These are phyloP conservation scores for Quercus rubra DNA, from an alignment of 306 rosid species.

Conservation along the genomic window DNA sequence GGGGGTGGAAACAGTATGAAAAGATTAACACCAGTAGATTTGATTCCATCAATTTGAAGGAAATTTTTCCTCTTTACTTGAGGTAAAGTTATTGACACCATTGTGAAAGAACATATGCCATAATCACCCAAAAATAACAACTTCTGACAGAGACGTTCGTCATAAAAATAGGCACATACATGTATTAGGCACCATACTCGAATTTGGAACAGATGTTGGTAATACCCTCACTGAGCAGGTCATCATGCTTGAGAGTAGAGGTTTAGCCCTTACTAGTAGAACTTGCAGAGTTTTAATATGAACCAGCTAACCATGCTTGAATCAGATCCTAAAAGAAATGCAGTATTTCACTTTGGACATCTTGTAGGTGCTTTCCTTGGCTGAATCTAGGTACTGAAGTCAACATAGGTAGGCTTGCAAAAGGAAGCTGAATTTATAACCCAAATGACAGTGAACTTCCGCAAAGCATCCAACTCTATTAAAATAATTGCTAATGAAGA, in stretches of 20 bases:
- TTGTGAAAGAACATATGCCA: background rate
- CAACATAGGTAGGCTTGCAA: background rate
- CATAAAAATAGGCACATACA: background rate
- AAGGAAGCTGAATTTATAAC: background rate
- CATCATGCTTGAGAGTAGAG: background rate
- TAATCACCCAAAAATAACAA: background rate
- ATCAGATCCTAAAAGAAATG: background rate
- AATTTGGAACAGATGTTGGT: background rate
- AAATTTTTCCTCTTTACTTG: background rate
- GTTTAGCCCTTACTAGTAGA: background rate
- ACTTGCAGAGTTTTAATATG: background rate
- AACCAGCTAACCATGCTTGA: background rate
- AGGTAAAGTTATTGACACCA: background rate
- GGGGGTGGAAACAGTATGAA: background rate
- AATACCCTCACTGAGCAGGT: background rate
- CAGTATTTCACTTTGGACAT: background rate
- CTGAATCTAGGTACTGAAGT: background rate
- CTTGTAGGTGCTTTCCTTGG: background rate
- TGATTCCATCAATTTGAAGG: background rate
- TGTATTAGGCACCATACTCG: background rate
- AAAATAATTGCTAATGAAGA: background rate
- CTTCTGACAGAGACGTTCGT: background rate
- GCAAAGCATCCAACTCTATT: constrained; percentile 2
- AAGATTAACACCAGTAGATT: background rate
- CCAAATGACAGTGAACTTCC: background rate